A percentile compares a stretch with the other conserved stretches of the same genome.
Conservation (phyloP, 2,329 filamentous ascomycete species). For the Penicillium hesseltinei region DNA sequence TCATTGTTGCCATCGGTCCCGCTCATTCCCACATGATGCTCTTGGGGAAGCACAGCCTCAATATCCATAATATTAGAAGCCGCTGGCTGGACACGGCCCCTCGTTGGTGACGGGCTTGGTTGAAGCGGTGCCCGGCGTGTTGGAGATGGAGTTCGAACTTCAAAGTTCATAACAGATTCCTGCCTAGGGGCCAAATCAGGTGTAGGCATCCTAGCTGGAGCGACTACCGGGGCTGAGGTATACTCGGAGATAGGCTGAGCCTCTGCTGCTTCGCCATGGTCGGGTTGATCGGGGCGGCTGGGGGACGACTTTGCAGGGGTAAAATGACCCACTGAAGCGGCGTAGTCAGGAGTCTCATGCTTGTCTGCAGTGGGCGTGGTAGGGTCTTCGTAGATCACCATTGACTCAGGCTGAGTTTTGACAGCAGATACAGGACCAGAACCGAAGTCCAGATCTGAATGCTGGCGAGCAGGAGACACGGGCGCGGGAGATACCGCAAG, state of each 20-base stretch:
- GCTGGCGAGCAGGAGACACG: background rate
- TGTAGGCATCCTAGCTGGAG: conserved; percentile 2
- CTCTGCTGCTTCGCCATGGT: background rate
- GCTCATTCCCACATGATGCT: background rate
- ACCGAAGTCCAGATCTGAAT: conserved; percentile 4
- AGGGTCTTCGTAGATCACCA: conserved; percentile 30
- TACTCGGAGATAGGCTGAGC: background rate
- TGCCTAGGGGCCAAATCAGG: conserved; percentile 14
- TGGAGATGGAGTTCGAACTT: conserved; percentile 18
- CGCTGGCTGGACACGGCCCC: conserved; percentile 12
- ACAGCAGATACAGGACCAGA: conserved; percentile 8
- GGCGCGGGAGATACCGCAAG: background rate
- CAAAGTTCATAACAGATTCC: conserved; percentile 11
- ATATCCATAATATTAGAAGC: conserved; percentile 7
- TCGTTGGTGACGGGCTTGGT: conserved; percentile 21
- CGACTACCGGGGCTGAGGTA: background rate
- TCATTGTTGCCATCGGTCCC: conserved; percentile 23
- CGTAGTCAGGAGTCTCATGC: conserved; percentile 3
- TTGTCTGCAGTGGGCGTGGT: conserved; percentile 17
- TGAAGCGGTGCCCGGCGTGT: conserved; percentile 21
- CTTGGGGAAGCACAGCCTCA: conserved; percentile 11
- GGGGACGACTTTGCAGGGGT: conserved; percentile 5
- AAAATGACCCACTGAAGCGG: conserved; percentile 6
- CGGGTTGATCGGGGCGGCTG: background rate
- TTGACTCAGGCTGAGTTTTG: conserved; percentile 19